Base-by-base conservation (phyloP, 176 grass and related monocot species). In the Eleusine indica region DNA sequence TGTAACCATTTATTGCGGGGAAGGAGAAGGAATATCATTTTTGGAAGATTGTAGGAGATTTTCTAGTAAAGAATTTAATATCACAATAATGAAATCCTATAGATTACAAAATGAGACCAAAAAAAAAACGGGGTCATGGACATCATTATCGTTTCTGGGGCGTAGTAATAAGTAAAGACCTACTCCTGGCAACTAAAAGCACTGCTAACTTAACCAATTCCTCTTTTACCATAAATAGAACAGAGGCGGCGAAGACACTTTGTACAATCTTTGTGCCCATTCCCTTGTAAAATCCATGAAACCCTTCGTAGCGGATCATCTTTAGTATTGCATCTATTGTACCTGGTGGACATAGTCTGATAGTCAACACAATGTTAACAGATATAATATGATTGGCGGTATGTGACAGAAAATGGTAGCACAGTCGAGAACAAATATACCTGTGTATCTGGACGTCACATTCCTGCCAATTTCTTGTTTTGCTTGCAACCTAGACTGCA, bases 191-290 rank as follows among this genome's bases (percentile, higher is more conserved):
- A 84, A 98, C 68, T 67, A 94, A 92, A 68, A 98, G 42, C 81
- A 92, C 79, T 32, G 82, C 92, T 48, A 92, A 75, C 83, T 94
- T 96, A 38, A 98, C 96, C 42, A 98, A 75, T 70, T 98, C 96
- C 79, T 95, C 96, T 88, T 98, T 98, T 25, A 90, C 85, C 96
- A 98, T 96, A 77, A 98, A 98, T 66, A 98, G 93, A 78, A 98
- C 96, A 8, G 96, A 98, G 83, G 96, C 93, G 19, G 93, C 87
- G 86, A 98, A 89, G 28, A 98, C 96, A 87, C 96, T 98, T 25
- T 98, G 96, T 71, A 98, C 91, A 88, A 98, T 98, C 79, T 98
- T 98, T 66, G 96, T 98, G 14, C 96, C 96, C 96, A 98, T 98
- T 78, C 96, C 93, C 90, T 89, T 98, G 78, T 98, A 96, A 90